Evolutionary conservation across 768 basidiomycete species (phyloP).

Genomic region (Mycena amicta): DNA sequence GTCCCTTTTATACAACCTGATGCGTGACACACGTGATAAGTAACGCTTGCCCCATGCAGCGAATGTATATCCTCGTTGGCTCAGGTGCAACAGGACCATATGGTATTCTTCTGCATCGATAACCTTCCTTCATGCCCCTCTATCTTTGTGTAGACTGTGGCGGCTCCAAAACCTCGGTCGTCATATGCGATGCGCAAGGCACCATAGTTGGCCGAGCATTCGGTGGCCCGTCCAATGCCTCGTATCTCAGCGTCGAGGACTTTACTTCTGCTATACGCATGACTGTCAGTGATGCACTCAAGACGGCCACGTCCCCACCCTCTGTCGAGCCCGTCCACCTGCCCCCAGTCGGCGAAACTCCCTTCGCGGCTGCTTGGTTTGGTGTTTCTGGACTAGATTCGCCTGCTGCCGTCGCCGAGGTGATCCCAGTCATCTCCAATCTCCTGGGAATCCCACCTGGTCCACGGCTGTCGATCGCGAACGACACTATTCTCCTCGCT

Average conservation of each 20-base stretch:
- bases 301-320: conserved; percentile 41
- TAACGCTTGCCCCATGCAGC: neutral
- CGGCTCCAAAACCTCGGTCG: conserved; percentile 84
- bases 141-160: conserved; percentile 88
- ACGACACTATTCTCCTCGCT: conserved; percentile 85
- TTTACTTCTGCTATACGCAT: conserved; percentile 57
- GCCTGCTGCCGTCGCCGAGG: conserved; percentile 56
- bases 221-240: conserved; percentile 84
- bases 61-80: neutral
- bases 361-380: conserved; percentile 77
- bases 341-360: conserved; percentile 35
- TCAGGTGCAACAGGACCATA: neutral
- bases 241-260: conserved; percentile 67
- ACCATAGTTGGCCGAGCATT: conserved; percentile 65
- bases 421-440: conserved; percentile 55
- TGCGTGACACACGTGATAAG: neutral
- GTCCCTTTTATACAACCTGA: conserved; percentile 1
- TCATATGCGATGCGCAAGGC: conserved; percentile 61
- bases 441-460: conserved; percentile 63
- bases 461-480: conserved; percentile 61
- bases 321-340: conserved; percentile 38
- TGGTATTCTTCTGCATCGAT: conserved; percentile 14
- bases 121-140: conserved; percentile 47
- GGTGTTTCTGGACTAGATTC: conserved; percentile 85
- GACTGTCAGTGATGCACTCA: conserved; percentile 59